These are phyloP conservation scores for Eutrema heterophyllum DNA, from an alignment of 345 rosid species.

Conservation along the genomic window DNA sequence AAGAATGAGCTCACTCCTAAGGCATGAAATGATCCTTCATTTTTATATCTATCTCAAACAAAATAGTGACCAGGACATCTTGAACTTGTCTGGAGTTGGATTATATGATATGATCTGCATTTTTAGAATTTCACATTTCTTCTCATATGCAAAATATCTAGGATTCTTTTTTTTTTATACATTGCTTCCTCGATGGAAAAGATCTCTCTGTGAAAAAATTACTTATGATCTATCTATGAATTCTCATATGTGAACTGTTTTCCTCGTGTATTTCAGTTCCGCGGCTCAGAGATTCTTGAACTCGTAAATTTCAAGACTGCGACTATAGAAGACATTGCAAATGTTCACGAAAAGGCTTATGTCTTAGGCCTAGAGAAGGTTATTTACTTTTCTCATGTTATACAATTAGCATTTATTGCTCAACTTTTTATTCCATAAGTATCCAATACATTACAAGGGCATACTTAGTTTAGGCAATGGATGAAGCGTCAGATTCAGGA, in stretches of 20 bases:
- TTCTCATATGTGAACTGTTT: not conserved
- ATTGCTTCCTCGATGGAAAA: not conserved
- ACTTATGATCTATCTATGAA: not conserved
- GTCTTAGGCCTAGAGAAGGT: slow-evolving; percentile 88
- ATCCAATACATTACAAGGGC: not conserved
- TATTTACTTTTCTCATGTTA: not conserved
- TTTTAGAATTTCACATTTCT: not conserved
- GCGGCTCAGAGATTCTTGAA: slow-evolving; percentile 62
- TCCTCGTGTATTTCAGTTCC: slow-evolving; percentile 46
- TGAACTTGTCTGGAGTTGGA: not conserved
- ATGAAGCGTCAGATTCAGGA: slow-evolving; percentile 61
- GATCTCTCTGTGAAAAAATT: not conserved
- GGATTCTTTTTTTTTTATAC: too few species aligned
- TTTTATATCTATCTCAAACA: not conserved
- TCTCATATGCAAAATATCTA: not conserved
- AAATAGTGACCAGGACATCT: not conserved
- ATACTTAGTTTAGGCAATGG: slow-evolving; percentile 66
- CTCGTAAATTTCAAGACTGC: slow-evolving; percentile 68
- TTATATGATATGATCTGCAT: not conserved
- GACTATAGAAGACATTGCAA: slow-evolving; percentile 66
- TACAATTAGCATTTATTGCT: not conserved
- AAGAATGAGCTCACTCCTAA: slow-evolving; percentile 68
- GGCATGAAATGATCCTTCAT: slow-evolving; percentile 37
- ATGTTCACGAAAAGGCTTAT: slow-evolving; percentile 74
- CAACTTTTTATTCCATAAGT: not conserved